phyloP scores from a whole-genome alignment of 2,329 filamentous ascomycete species.

The Penicillium aurantiogriseum region DNA sequence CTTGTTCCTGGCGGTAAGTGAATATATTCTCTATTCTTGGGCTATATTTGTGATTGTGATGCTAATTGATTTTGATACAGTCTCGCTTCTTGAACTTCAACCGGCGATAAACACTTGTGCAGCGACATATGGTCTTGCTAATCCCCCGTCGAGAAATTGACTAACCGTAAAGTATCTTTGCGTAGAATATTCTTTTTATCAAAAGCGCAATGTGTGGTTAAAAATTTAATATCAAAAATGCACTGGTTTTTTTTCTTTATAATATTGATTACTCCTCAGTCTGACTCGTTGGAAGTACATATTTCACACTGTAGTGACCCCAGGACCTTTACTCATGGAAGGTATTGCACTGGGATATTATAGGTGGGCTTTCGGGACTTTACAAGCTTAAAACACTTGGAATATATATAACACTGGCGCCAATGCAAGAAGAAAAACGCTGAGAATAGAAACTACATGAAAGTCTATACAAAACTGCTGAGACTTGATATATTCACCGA shows the following conservation, averaged over 20 bases:
- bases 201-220: background rate
- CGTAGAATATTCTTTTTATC: background rate
- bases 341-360: too few relatives aligned
- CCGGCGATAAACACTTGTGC: constrained; percentile 32
- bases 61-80: constrained; percentile 23
- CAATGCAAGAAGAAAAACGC: background rate
- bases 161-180: background rate
- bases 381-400: background rate
- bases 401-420: background rate
- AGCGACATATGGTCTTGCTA: background rate
- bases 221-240: background rate
- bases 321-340: background rate
- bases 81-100: constrained; percentile 50
- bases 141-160: background rate
- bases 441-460: background rate
- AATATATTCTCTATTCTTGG: background rate
- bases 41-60: background rate
- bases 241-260: background rate
- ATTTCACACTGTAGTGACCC: background rate
- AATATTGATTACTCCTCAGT: too few relatives aligned
- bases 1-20: constrained; percentile 56
- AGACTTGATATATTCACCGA: background rate
- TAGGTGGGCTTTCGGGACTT: background rate
- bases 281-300: too few relatives aligned
- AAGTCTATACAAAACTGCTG: background rate